Evolutionary conservation across 768 basidiomycete genomes (phyloP), one percentile per base, ranked within the genome.

Genomic region (Pulveroboletus frians): DNA sequence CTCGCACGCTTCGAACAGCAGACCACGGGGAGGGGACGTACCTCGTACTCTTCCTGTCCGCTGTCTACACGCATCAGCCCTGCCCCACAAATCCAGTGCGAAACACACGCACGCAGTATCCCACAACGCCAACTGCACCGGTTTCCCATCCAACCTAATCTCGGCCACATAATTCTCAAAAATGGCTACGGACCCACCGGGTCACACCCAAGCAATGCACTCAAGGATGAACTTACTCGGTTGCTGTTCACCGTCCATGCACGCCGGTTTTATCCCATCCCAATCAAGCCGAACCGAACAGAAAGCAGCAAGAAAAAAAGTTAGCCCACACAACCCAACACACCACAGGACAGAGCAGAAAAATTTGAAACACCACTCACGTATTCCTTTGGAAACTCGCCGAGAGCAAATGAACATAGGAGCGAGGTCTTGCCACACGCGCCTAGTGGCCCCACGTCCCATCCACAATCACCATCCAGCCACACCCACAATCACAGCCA

Each of bases 101-200:
- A 34, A 27, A 47, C 7, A 37, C 23, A 84, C 90, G 70, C 68
- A 96, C 94, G 96, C 96, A 47, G 96, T 98, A 78, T 99, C 96
- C 96, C 96, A 98, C 38, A 98, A 72, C 36, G 96, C 95, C 50
- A 98, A 71, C 68, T 98, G 94, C 15, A 99, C 92, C 32, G 94
- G 91, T 70, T 98, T 98, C 57, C 93, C 93, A 69, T 99, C 96
- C 46, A 99, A 76, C 58, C 92, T 78, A 62, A 99, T 97, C 76
- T 99, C 96, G 40, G 96, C 95, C 56, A 98, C 95, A 71, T 95
- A 97, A 65, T 98, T 99, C 70, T 97, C 94, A 63, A 97, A 97
- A 43, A 97, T 88, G 57, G 93, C 93, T 57, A 26, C 9, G 2
- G 39, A 39, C 27, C n/a, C 23, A 26, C 23, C 26, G 1, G 9